Conservation (phyloP, 306 rosid genomes). For the Phaseolus lunatus region DNA sequence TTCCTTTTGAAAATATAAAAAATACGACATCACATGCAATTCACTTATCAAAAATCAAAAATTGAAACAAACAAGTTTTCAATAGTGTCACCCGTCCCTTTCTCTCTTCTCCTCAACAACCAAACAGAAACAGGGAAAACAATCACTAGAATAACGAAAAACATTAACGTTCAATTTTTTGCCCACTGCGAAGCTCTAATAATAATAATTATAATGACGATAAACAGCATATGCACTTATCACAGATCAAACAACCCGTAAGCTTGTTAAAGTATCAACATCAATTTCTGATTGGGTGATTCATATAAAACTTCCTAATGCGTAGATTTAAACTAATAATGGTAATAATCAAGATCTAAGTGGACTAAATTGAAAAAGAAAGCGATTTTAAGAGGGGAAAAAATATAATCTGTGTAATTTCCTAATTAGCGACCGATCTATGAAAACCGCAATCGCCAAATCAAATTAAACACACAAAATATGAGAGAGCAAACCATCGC, state of each 20-base stretch:
- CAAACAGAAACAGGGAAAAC: neutral
- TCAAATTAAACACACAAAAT: neutral
- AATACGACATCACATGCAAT: neutral
- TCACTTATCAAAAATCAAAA: neutral
- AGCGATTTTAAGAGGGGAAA: neutral
- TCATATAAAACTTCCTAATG: no score
- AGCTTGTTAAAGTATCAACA: no score
- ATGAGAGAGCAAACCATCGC: slow-evolving; percentile 58
- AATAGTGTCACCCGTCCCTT: neutral
- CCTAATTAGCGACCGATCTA: slow-evolving; percentile 38
- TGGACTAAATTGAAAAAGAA: neutral
- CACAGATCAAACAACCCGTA: no score
- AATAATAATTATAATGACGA: neutral
- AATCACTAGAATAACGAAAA: neutral
- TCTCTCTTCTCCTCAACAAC: neutral
- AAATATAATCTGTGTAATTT: neutral
- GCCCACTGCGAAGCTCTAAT: neutral
- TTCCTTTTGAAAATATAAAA: neutral
- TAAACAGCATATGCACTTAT: no score
- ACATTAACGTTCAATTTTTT: neutral
- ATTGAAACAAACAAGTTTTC: neutral
- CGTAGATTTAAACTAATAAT: neutral
- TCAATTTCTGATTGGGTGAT: no score
- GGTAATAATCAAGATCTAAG: neutral
- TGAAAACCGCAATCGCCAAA: neutral